These are phyloP conservation scores for Fonsecaea erecta DNA, from an alignment of 2,329 filamentous ascomycete species.

Conservation along the genomic window DNA sequence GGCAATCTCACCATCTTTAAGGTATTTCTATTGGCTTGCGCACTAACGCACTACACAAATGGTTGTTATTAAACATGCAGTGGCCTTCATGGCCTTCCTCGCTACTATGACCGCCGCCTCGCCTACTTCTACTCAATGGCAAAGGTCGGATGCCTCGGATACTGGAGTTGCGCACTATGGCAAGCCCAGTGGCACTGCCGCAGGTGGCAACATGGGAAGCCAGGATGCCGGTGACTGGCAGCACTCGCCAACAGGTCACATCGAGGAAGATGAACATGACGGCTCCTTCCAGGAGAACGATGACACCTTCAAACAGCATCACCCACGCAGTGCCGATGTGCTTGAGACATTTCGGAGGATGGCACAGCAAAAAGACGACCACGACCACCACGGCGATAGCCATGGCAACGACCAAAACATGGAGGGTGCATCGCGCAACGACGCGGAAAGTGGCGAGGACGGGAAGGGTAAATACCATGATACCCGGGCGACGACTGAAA, in stretches of 20 bases:
- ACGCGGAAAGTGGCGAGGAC: neutral
- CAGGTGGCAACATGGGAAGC: neutral
- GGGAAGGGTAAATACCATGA: neutral
- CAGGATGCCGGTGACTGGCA: neutral
- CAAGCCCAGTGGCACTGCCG: conserved; percentile 1
- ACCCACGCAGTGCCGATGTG: neutral
- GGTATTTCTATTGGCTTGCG: neutral
- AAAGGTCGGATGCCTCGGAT: conserved; percentile 3
- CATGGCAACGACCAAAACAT: neutral
- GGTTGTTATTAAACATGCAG: conserved; percentile 22
- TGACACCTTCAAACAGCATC: neutral
- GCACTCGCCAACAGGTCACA: neutral
- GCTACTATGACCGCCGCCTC: conserved; percentile 19
- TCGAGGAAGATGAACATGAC: neutral
- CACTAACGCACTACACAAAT: conserved; percentile 11
- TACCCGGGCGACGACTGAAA: neutral
- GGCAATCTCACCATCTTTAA: neutral
- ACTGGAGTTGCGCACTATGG: conserved; percentile 7
- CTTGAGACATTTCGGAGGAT: neutral
- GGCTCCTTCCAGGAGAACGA: neutral
- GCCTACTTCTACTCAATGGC: conserved; percentile 14
- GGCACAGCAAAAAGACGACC: neutral
- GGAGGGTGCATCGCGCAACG: neutral
- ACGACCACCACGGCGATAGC: neutral
- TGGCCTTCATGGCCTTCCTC: conserved; percentile 21